phyloP scores from a whole-genome alignment of 306 rosid genomes.

The Carpinus fangiana region DNA sequence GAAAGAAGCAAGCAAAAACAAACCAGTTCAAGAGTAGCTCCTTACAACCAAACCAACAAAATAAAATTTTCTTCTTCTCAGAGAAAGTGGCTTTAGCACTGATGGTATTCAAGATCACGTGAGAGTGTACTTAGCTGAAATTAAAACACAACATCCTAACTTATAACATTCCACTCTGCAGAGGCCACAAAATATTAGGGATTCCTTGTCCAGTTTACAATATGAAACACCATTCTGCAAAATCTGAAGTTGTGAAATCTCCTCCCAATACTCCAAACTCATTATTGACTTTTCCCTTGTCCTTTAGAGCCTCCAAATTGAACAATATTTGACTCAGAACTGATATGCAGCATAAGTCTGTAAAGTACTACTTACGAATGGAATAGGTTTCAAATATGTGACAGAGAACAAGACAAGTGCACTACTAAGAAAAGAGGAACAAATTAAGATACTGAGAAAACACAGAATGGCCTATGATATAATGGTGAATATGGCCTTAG shows the following conservation, averaged over 20 bases:
- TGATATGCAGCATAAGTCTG: background rate
- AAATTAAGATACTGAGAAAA: background rate
- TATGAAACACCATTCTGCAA: background rate
- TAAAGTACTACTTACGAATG: background rate
- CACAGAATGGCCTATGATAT: background rate
- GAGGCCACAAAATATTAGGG: background rate
- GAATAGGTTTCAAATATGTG: background rate
- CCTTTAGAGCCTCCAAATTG: background rate
- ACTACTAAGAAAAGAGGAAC: background rate
- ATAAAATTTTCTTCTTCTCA: background rate
- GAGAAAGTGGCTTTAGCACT: background rate
- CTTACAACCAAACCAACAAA: background rate
- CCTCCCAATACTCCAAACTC: background rate
- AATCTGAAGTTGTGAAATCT: background rate
- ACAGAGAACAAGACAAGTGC: background rate
- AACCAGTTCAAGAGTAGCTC: constrained; percentile 13
- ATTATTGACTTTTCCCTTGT: constrained; percentile 3
- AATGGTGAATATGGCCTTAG: background rate
- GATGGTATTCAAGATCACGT: background rate
- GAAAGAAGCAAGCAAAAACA: constrained; percentile 9
- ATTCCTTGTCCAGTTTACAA: background rate
- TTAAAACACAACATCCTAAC: background rate
- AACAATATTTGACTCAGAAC: background rate
- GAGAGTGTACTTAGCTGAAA: background rate
- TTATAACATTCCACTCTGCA: constrained; percentile 1